A percentile compares a stretch with the other conserved stretches of the same genome.
These are phyloP conservation scores for Eimeria praecox DNA, from an alignment of 169 alveolate species.

Conservation along the genomic window DNA sequence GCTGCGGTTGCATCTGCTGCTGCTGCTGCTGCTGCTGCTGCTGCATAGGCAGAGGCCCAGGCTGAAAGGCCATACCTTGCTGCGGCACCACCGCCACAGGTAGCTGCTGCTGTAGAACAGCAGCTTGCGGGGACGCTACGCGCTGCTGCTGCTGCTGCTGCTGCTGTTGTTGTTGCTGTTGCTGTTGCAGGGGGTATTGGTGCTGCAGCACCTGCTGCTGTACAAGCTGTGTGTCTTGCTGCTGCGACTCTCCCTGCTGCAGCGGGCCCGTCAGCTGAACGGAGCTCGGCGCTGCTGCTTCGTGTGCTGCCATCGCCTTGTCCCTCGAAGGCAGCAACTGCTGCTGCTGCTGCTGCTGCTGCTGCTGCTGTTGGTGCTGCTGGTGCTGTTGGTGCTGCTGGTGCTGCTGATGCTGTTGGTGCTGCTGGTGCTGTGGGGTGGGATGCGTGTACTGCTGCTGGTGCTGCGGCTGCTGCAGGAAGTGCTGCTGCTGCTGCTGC, in stretches of 20 bases:
- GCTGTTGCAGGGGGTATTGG: slow-evolving; percentile 8
- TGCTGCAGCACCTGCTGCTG: slow-evolving; percentile 50
- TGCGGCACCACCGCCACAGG: slow-evolving; percentile 25
- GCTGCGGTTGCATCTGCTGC: neutral
- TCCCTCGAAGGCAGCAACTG: slow-evolving; percentile 9
- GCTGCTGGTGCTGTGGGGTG: slow-evolving; percentile 23
- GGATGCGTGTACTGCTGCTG: slow-evolving; percentile 29
- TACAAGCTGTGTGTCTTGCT: neutral
- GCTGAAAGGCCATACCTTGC: slow-evolving; percentile 7
- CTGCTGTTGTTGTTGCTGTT: slow-evolving; percentile 26
- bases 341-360: slow-evolving; percentile 43
- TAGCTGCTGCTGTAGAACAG: slow-evolving; percentile 37
- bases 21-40: slow-evolving; percentile 7
- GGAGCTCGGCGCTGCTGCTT: neutral
- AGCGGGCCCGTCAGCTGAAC: neutral
- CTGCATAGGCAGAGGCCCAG: neutral
- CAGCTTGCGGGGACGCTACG: neutral
- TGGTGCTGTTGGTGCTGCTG: slow-evolving; percentile 25
- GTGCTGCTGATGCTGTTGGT: slow-evolving; percentile 43
- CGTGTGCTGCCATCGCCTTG: neutral
- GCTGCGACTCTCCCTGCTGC: slow-evolving; percentile 14
- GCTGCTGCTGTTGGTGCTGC: slow-evolving; percentile 66
- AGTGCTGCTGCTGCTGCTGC: slow-evolving; percentile 55
- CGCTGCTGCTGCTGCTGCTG: slow-evolving; percentile 56
- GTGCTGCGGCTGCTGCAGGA: slow-evolving; percentile 26